Evolutionary conservation across 225 moss, liverwort and hornwort genomes (phyloP).

Genomic region (Polytrichum commune): DNA sequence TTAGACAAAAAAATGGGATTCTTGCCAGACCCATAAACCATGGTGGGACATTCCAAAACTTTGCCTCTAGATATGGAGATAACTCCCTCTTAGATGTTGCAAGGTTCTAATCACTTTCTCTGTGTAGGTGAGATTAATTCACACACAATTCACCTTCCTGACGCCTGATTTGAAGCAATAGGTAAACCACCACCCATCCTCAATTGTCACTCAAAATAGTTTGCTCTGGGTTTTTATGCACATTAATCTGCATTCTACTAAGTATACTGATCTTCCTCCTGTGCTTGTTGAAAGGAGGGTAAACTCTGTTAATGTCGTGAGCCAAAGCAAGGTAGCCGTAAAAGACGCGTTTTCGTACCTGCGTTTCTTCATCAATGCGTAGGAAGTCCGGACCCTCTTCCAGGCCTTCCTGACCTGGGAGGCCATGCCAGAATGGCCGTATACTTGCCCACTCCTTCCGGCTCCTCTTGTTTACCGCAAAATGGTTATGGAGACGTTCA

Average conservation of each 20-base stretch:
- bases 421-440: slow-evolving; percentile 22
- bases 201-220: background rate
- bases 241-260: slow-evolving; percentile 9
- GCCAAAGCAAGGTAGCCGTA: slow-evolving; percentile 24
- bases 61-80: too few species aligned
- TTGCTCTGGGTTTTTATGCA: background rate
- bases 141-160: too few species aligned
- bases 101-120: background rate
- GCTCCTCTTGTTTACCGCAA: slow-evolving; percentile 8
- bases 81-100: too few species aligned
- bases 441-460: slow-evolving; percentile 17
- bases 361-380: slow-evolving; percentile 13
- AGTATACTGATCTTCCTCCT: background rate
- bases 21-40: too few species aligned
- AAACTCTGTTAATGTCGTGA: slow-evolving; percentile 8
- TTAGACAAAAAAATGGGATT: too few species aligned
- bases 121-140: background rate
- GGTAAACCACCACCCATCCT: too few species aligned
- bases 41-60: too few species aligned
- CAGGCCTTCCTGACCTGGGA: slow-evolving; percentile 14
- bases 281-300: background rate
- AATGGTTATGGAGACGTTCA: slow-evolving; percentile 20
- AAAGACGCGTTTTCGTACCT: slow-evolving; percentile 13
- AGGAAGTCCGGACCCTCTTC: slow-evolving; percentile 22
- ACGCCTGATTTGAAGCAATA: too few species aligned